phyloP scores from a whole-genome alignment of 768 basidiomycete species.

The Multifurca ochricompacta region DNA sequence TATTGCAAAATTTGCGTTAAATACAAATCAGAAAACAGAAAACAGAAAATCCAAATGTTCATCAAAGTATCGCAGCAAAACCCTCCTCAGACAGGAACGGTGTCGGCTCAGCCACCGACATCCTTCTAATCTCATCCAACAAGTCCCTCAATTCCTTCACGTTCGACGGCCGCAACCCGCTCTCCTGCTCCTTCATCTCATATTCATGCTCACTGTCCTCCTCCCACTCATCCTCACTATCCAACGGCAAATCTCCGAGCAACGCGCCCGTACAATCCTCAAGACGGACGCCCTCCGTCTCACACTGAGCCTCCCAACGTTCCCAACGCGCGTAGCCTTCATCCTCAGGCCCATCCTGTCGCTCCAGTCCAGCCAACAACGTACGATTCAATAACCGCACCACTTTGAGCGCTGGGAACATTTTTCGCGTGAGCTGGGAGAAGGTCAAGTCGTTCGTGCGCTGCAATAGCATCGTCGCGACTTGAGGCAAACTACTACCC shows the following conservation, averaged over 20 bases:
- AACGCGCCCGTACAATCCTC: conserved; percentile 71
- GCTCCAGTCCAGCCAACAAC: conserved; percentile 51
- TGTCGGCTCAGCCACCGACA: conserved; percentile 7
- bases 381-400: conserved; percentile 51
- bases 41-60: too few species aligned
- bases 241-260: conserved; percentile 40
- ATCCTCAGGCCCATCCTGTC: conserved; percentile 40
- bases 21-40: not conserved
- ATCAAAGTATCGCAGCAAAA: conserved; percentile 8
- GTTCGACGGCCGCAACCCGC: conserved; percentile 21
- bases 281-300: conserved; percentile 43
- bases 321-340: conserved; percentile 49
- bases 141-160: conserved; percentile 19
- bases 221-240: conserved; percentile 28
- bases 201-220: conserved; percentile 27
- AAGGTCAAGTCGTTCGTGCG: conserved; percentile 64
- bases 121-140: conserved; percentile 19
- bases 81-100: conserved; percentile 7
- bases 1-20: not conserved
- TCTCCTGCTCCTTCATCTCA: conserved; percentile 23
- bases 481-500: conserved; percentile 25
- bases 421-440: conserved; percentile 39
- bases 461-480: conserved; percentile 34
- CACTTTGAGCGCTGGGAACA: conserved; percentile 55
- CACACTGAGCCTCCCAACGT: conserved; percentile 56